These are phyloP conservation scores for Globisporangium takayamanum DNA, from an alignment of 352 stramenopile species.

Conservation along the genomic window DNA sequence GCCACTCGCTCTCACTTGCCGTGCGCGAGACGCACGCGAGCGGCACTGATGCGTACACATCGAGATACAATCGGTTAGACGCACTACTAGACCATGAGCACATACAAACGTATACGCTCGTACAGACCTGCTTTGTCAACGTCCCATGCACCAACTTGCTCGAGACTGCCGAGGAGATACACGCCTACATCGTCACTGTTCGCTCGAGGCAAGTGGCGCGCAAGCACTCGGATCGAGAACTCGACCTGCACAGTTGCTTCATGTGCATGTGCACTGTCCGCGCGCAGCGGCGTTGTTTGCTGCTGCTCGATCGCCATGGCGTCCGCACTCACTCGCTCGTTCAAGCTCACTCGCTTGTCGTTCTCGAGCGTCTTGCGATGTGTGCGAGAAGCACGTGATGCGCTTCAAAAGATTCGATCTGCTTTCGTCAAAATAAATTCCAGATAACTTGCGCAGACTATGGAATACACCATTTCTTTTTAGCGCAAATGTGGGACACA, in stretches of 20 bases:
- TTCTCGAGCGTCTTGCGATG: neutral
- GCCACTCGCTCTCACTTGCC: constrained; percentile 33
- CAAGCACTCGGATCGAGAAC: constrained; percentile 33
- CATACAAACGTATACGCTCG: neutral
- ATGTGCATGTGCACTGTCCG: too few species aligned
- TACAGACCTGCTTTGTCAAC: constrained; percentile 34
- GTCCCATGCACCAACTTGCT: constrained; percentile 62
- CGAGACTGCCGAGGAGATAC: constrained; percentile 42
- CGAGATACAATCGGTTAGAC: neutral
- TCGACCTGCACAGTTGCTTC: constrained; percentile 7
- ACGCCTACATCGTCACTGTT: constrained; percentile 20
- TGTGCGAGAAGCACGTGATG: neutral
- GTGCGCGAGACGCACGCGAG: constrained; percentile 28
- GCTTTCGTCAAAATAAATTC: neutral
- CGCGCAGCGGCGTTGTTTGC: too few species aligned
- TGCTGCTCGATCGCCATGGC: too few species aligned
- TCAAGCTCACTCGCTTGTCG: neutral
- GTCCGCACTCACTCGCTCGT: neutral
- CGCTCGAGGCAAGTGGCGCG: constrained; percentile 4
- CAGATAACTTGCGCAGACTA: neutral
- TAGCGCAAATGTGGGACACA: neutral
- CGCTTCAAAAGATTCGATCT: neutral
- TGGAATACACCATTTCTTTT: neutral
- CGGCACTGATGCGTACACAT: constrained; percentile 23
- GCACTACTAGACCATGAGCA: neutral